phyloP scores from a whole-genome alignment of 768 basidiomycete species.

The Psilocybe subaeruginosa region DNA sequence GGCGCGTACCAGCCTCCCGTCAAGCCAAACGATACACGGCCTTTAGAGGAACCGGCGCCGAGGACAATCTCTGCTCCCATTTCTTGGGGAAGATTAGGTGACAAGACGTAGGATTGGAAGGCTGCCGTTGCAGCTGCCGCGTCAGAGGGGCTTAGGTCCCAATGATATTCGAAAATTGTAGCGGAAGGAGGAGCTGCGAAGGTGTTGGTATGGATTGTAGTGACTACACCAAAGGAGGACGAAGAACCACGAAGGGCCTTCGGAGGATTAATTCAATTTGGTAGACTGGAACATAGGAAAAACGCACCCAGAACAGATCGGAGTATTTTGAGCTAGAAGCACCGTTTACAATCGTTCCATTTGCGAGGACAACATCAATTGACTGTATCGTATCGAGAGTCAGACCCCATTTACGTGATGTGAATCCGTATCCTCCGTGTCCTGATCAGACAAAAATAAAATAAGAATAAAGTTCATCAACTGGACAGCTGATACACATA shows the following conservation, averaged over 20 bases:
- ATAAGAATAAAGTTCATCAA: background rate
- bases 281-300: background rate
- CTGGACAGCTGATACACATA: background rate
- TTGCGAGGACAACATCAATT: conserved; percentile 28
- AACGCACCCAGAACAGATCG: conserved; percentile 31
- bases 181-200: conserved; percentile 34
- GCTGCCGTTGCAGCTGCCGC: conserved; percentile 33
- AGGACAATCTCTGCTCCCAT: conserved; percentile 36
- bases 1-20: conserved; percentile 34
- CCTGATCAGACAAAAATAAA: conserved; percentile 9
- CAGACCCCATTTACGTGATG: conserved; percentile 31
- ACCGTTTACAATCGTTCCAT: conserved; percentile 25
- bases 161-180: conserved; percentile 37
- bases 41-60: conserved; percentile 24
- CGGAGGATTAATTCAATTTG: background rate
- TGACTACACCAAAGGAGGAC: conserved; percentile 40
- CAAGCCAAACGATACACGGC: conserved; percentile 30
- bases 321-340: conserved; percentile 21
- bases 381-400: conserved; percentile 27
- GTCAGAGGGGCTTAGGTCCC: conserved; percentile 31
- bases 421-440: conserved; percentile 29
- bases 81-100: conserved; percentile 31
- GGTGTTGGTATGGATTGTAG: conserved; percentile 35
- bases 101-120: conserved; percentile 36
- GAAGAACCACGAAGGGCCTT: conserved; percentile 42